phyloP scores from a whole-genome alignment of 768 basidiomycete genomes.

The Mycena venus region DNA sequence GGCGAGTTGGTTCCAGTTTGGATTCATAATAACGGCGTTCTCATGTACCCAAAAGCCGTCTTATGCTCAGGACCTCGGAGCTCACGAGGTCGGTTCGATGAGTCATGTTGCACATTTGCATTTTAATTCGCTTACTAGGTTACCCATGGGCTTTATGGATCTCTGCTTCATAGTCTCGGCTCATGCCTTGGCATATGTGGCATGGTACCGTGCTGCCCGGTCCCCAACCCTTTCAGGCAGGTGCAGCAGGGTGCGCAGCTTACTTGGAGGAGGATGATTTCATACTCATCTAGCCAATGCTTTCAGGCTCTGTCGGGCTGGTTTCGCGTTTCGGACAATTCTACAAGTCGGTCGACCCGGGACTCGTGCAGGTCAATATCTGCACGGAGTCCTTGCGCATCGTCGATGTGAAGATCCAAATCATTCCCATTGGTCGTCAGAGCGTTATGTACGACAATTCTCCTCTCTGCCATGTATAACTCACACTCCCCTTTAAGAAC shows the following conservation, averaged over 20 bases:
- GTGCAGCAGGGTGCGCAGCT: slow-evolving; percentile 80
- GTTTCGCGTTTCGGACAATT: slow-evolving; percentile 96
- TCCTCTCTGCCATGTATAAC: neutral
- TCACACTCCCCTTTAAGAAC: slow-evolving; percentile 58
- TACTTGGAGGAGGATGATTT: neutral
- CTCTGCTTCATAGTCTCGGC: slow-evolving; percentile 81
- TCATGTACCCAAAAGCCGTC: slow-evolving; percentile 71
- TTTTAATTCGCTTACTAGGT: slow-evolving; percentile 56
- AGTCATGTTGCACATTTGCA: neutral
- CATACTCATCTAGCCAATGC: neutral
- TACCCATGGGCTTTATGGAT: slow-evolving; percentile 89
- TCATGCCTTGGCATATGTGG: slow-evolving; percentile 75
- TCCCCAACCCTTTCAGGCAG: slow-evolving; percentile 87
- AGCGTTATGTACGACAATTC: slow-evolving; percentile 74
- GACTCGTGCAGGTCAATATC: slow-evolving; percentile 92
- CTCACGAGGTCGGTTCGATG: slow-evolving; percentile 58
- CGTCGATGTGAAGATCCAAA: slow-evolving; percentile 97
- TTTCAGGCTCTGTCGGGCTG: slow-evolving; percentile 86
- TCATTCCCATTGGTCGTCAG: slow-evolving; percentile 88
- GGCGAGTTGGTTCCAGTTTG: slow-evolving; percentile 53
- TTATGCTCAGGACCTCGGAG: slow-evolving; percentile 91
- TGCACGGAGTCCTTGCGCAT: slow-evolving; percentile 90
- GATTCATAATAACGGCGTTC: slow-evolving; percentile 3
- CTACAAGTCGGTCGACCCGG: slow-evolving; percentile 96
- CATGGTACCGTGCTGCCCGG: slow-evolving; percentile 87